phyloP scores from a whole-genome alignment of 495 filamentous ascomycete genomes.

The Margaritispora aquatica region DNA sequence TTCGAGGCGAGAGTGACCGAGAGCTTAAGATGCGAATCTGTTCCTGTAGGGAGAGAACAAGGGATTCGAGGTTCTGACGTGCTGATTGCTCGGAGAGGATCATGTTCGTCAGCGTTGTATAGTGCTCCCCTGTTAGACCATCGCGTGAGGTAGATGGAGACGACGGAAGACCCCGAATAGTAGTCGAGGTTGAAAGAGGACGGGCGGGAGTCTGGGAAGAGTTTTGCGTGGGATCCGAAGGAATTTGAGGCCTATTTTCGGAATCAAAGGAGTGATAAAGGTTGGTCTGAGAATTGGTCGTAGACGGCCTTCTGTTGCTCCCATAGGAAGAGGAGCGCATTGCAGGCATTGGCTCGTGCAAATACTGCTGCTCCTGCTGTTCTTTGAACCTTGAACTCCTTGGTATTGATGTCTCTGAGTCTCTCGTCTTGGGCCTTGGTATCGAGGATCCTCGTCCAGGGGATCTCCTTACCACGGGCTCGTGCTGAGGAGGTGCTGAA shows the following conservation, averaged over 20 bases:
- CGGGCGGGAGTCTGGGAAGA: slow-evolving; percentile 21
- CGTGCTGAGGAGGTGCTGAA: slow-evolving; percentile 9
- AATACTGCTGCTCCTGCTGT: background rate
- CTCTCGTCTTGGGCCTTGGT: slow-evolving; percentile 12
- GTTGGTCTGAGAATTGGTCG: slow-evolving; percentile 14
- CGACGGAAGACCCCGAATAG: slow-evolving; percentile 18
- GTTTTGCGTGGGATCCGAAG: slow-evolving; percentile 26
- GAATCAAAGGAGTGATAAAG: slow-evolving; percentile 29
- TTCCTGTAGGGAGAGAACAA: slow-evolving; percentile 41
- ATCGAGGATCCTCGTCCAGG: background rate
- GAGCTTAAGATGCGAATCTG: slow-evolving; percentile 26
- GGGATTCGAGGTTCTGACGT: slow-evolving; percentile 41
- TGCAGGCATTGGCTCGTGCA: slow-evolving; percentile 9
- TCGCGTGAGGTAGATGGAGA: slow-evolving; percentile 34
- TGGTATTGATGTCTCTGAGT: slow-evolving; percentile 23
- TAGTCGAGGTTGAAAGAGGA: slow-evolving; percentile 24
- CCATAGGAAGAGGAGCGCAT: slow-evolving; percentile 24
- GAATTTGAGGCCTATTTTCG: slow-evolving; percentile 26
- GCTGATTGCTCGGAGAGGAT: slow-evolving; percentile 43
- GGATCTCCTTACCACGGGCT: slow-evolving; percentile 13
- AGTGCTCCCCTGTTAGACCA: slow-evolving; percentile 28
- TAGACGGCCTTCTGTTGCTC: slow-evolving; percentile 20
- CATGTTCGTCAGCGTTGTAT: slow-evolving; percentile 32
- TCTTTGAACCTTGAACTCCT: slow-evolving; percentile 23
- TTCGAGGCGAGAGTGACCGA: slow-evolving; percentile 27